Evolutionary conservation across 352 stramenopile species (phyloP).

Genomic region (Globisporangium solare): DNA sequence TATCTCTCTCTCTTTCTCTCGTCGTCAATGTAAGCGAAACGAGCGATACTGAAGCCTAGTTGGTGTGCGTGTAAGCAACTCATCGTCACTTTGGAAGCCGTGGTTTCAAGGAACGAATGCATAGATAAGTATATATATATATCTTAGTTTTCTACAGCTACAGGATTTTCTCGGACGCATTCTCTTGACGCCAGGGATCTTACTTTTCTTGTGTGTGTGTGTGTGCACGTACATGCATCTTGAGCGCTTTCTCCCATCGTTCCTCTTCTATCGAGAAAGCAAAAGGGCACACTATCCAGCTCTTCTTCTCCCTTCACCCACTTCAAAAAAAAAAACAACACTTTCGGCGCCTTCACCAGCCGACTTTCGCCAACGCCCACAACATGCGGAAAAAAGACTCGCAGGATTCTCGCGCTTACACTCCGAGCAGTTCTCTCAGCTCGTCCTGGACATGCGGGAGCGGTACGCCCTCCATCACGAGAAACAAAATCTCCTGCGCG

Average conservation of each 20-base stretch:
- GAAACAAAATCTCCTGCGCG: slow-evolving; percentile 50
- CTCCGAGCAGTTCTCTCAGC: slow-evolving; percentile 40
- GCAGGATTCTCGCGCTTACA: slow-evolving; percentile 20
- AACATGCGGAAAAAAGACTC: background rate
- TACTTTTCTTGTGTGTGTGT: background rate
- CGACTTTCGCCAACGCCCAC: background rate
- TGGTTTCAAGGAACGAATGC: background rate
- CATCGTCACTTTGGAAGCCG: background rate
- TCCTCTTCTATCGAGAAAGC: background rate
- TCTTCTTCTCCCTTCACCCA: background rate
- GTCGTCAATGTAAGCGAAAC: background rate
- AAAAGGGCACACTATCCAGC: background rate
- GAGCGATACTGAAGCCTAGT: background rate
- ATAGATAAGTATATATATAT: slow-evolving; percentile 6
- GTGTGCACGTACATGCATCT: background rate
- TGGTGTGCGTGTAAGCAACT: too few species aligned
- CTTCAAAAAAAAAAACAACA: background rate
- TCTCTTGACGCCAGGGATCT: background rate
- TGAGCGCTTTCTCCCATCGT: background rate
- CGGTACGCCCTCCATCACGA: slow-evolving; percentile 63
- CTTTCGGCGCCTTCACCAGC: background rate
- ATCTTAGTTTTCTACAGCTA: slow-evolving; percentile 3
- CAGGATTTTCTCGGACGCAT: slow-evolving; percentile 2
- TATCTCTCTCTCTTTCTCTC: background rate
- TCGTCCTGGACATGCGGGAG: slow-evolving; percentile 54